Base-by-base conservation (phyloP, 2,329 filamentous ascomycete genomes). In the Erysiphe pisi region DNA sequence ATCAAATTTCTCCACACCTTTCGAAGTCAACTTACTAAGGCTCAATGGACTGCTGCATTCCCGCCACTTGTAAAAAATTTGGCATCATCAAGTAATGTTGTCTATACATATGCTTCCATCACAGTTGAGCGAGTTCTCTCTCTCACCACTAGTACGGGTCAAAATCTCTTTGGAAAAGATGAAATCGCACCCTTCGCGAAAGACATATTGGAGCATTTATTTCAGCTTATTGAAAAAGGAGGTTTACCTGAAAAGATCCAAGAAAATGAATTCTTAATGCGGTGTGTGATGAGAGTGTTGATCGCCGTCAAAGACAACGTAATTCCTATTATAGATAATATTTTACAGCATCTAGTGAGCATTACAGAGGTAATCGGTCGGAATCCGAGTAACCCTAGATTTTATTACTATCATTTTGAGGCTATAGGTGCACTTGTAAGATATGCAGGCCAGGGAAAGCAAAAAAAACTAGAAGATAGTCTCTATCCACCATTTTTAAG, bases 351-450 rank as follows among this genome's bases (percentile, higher is more conserved):
- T 82, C 87, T 99, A 78, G 89, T 97, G 81, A 90, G 88, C 78
- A 97, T 99, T 80, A 97, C 94, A 74, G 91, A 91, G 81, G 90
- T 97, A 80, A 98, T 98, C 83, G 91, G 93, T 82, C 88, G 91
- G 80, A 99, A 99, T 83, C 95, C 95, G 0, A 97, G 94, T 84
- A 99, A 99, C 83, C 95, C 95, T 1, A 89, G 93, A 18, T 99
- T 99, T 84, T 97, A 97, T 84, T 99, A 99, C 85, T 99, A 94
- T 83, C 93, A 97, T 82, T 99, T 99, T 79, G 95, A 99, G 84
- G 92, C 93, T 3, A 85, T 99, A 70, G 95, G 95, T 49, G 94
- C 95, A 22, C 86, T 99, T 73, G 92, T 98, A 77, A 89, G 85
- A 84, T 93, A 87, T 86, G 90, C 86, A 84, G 92, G 86, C 82